A percentile compares a stretch with the other conserved stretches of the same genome.
Evolutionary conservation across 352 stramenopile species (phyloP).

Genomic region (Phytophthora macrochlamydospora): DNA sequence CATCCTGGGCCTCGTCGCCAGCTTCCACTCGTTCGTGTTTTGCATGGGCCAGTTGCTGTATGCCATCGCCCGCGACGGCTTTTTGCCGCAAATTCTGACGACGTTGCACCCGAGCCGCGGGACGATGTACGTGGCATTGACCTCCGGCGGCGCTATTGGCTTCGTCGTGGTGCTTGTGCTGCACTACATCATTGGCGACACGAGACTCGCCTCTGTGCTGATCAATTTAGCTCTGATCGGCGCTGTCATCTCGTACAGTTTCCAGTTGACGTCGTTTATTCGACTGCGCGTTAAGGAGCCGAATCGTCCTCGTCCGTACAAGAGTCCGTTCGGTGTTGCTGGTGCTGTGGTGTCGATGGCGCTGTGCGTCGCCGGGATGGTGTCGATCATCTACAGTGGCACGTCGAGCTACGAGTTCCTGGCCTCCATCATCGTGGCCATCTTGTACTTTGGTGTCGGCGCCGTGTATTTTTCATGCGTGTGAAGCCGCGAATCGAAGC

Average conservation of each 20-base stretch:
- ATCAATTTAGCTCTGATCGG: constrained; percentile 77
- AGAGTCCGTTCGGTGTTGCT: constrained; percentile 56
- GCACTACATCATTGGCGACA: constrained; percentile 67
- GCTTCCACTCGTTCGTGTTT: constrained; percentile 83
- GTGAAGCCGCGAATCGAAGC: constrained; percentile 42
- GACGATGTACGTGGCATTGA: constrained; percentile 62
- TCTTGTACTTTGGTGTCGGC: constrained; percentile 58
- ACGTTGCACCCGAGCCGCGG: constrained; percentile 44
- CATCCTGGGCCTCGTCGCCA: constrained; percentile 62
- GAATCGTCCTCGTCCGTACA: constrained; percentile 53
- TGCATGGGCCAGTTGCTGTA: constrained; percentile 75
- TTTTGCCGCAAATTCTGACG: constrained; percentile 54
- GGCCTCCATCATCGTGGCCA: constrained; percentile 60
- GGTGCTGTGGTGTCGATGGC: constrained; percentile 50
- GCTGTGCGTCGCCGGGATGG: constrained; percentile 50
- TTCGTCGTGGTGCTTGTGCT: constrained; percentile 54
- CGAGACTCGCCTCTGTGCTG: constrained; percentile 60
- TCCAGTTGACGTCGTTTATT: constrained; percentile 68
- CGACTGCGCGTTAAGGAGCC: constrained; percentile 56
- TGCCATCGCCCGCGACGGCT: constrained; percentile 71
- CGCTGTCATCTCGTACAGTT: constrained; percentile 64
- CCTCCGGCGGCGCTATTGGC: constrained; percentile 46
- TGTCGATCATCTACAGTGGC: constrained; percentile 76
- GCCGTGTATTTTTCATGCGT: constrained; percentile 50
- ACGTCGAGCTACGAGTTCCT: constrained; percentile 64